phyloP scores from a whole-genome alignment of 345 rosid genomes.

The Populus pruinosa region DNA sequence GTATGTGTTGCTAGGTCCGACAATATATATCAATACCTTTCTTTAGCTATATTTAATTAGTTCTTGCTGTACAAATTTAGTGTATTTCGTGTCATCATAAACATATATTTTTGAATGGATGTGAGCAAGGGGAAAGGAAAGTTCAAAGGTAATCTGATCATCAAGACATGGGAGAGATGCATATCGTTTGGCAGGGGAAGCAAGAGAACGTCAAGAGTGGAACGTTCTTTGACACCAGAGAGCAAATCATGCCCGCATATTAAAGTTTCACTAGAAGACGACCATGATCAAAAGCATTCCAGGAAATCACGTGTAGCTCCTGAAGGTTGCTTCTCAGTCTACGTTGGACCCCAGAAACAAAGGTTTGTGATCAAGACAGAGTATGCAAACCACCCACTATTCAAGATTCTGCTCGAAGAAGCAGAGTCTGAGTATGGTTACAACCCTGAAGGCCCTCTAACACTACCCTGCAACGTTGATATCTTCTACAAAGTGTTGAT shows the following conservation, averaged over 20 bases:
- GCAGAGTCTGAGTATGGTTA: slow-evolving; percentile 33
- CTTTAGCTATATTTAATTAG: background rate
- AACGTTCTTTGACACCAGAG: slow-evolving; percentile 16
- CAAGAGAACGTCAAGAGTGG: slow-evolving; percentile 8
- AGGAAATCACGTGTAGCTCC: slow-evolving; percentile 19
- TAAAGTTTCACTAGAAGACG: background rate
- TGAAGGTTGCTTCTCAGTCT: slow-evolving; percentile 34
- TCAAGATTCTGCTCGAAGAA: slow-evolving; percentile 29
- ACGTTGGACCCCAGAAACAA: slow-evolving; percentile 30
- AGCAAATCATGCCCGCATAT: slow-evolving; percentile 49
- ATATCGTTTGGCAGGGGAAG: slow-evolving; percentile 32
- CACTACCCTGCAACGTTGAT: slow-evolving; percentile 33
- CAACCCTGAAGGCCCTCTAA: slow-evolving; percentile 26
- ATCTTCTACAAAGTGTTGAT: slow-evolving; percentile 20
- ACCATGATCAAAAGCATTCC: background rate
- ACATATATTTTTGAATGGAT: slow-evolving; percentile 29
- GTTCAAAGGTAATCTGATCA: slow-evolving; percentile 35
- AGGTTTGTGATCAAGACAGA: slow-evolving; percentile 27
- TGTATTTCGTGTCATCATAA: background rate
- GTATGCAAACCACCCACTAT: slow-evolving; percentile 30
- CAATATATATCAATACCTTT: background rate
- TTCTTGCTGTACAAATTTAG: background rate
- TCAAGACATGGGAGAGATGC: slow-evolving; percentile 62
- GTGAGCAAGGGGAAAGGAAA: slow-evolving; percentile 23
- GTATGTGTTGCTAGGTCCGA: slow-evolving; percentile 3